Conservation (phyloP, 768 basidiomycete genomes). For the Gloeopeniophorella convolvens region DNA sequence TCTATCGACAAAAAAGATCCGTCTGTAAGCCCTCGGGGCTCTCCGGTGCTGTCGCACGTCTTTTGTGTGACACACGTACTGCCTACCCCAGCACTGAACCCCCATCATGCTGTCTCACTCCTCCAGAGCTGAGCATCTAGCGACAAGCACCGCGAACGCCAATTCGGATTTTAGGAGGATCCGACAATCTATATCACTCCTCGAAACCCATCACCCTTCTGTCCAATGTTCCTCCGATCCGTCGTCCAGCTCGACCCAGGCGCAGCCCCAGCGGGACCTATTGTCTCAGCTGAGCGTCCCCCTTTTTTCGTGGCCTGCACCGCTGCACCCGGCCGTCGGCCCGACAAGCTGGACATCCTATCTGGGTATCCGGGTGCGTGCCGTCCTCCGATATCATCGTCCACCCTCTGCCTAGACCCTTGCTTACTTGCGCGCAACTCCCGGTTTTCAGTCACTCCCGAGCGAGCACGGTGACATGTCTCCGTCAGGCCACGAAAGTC, state of each 20-base stretch:
- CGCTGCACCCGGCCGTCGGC: constrained; percentile 15
- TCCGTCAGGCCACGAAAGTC: neutral
- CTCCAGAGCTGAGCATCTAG: neutral
- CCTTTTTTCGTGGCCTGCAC: constrained; percentile 15
- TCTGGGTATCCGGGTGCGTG: constrained; percentile 18
- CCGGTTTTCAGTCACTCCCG: constrained; percentile 11
- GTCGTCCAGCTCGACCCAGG: neutral
- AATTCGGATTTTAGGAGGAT: constrained; percentile 19
- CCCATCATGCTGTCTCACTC: neutral
- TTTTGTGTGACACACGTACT: no score
- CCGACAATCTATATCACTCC: constrained; percentile 20
- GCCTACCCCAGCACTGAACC: no score
- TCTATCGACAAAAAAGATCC: constrained; percentile 18
- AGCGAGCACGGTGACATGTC: constrained; percentile 15
- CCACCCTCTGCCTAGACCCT: no score
- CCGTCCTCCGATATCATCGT: neutral
- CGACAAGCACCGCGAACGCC: constrained; percentile 13
- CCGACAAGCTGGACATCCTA: constrained; percentile 20
- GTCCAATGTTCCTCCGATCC: constrained; percentile 2
- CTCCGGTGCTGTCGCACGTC: constrained; percentile 13
- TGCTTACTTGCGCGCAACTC: neutral
- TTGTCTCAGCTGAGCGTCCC: constrained; percentile 10
- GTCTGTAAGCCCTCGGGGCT: constrained; percentile 14
- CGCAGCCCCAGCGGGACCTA: constrained; percentile 5
- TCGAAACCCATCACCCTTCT: constrained; percentile 17